Evolutionary conservation across 2,329 filamentous ascomycete species (phyloP).

Genomic region (Bipolaris cookei): DNA sequence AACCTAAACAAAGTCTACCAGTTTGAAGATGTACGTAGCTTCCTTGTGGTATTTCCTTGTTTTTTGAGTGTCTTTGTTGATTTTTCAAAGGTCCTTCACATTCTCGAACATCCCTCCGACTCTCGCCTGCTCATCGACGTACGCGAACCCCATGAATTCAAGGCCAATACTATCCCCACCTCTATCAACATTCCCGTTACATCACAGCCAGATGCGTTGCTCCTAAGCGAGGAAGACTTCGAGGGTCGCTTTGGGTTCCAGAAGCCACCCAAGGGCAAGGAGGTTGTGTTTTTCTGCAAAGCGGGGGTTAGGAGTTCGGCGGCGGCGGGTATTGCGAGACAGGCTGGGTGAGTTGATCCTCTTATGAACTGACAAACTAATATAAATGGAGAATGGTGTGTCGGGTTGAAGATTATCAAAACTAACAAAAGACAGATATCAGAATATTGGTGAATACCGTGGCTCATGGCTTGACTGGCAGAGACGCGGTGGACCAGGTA

Average conservation of each 20-base stretch:
- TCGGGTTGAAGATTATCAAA: not conserved
- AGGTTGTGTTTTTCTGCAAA: constrained; percentile 83
- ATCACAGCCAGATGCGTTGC: constrained; percentile 78
- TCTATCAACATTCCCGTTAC: constrained; percentile 83
- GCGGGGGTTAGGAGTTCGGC: constrained; percentile 81
- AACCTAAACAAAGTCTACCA: constrained; percentile 47
- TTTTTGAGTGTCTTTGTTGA: not conserved
- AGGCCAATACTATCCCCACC: constrained; percentile 72
- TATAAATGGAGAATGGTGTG: not conserved
- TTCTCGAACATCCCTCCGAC: constrained; percentile 36
- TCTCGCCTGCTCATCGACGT: constrained; percentile 61
- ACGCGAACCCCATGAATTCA: constrained; percentile 73
- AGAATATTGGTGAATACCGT: constrained; percentile 71
- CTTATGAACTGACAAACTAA: not conserved
- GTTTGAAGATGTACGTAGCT: constrained; percentile 46
- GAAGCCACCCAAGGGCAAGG: constrained; percentile 35
- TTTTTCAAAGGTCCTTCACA: constrained; percentile 38
- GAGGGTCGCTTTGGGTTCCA: constrained; percentile 78
- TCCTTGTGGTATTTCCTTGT: not conserved
- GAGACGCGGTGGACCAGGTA: constrained; percentile 67
- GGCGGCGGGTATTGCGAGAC: constrained; percentile 76
- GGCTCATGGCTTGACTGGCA: constrained; percentile 87
- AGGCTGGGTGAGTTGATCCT: constrained; percentile 69
- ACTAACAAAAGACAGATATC: constrained; percentile 56
- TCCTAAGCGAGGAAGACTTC: constrained; percentile 79